These are phyloP conservation scores for Saccharomyces hybrid DNA, from an alignment of 1,139 yeast genomes.

Conservation along the genomic window DNA sequence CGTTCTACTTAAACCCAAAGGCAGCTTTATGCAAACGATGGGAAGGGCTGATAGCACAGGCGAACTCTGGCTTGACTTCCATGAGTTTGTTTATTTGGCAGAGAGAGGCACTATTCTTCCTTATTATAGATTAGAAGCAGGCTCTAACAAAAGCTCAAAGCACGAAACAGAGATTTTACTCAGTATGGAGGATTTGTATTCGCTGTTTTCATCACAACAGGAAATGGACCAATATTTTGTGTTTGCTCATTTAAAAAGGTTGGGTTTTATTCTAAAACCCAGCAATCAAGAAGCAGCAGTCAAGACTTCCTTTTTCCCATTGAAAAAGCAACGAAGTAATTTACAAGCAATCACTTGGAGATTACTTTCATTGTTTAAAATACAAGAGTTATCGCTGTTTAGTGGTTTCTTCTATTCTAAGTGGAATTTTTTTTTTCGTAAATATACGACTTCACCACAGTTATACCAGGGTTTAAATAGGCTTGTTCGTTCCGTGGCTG, in stretches of 20 bases:
- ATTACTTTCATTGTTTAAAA: conserved; percentile 17
- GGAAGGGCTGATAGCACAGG: conserved; percentile 51
- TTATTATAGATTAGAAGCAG: conserved; percentile 31
- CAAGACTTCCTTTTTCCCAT: conserved; percentile 15
- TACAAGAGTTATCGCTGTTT: conserved; percentile 14
- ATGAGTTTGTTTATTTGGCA: conserved; percentile 68
- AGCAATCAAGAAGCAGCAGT: conserved; percentile 5
- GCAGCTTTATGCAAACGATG: conserved; percentile 65
- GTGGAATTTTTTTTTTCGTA: conserved; percentile 17
- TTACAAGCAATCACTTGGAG: conserved; percentile 8
- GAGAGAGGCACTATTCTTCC: conserved; percentile 78
- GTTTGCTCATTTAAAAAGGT: conserved; percentile 65
- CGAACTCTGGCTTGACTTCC: conserved; percentile 45
- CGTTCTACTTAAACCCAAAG: conserved; percentile 52
- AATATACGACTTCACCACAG: conserved; percentile 36
- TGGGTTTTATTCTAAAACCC: conserved; percentile 58
- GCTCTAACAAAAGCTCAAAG: conserved; percentile 14
- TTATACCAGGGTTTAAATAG: conserved; percentile 36
- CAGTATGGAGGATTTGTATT: conserved; percentile 60
- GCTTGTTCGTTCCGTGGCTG: conserved; percentile 31
- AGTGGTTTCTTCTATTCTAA: conserved; percentile 27
- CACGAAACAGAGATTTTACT: conserved; percentile 39
- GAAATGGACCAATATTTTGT: conserved; percentile 58
- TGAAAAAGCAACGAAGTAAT: conserved; percentile 11
- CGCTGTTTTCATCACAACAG: conserved; percentile 38